phyloP scores from a whole-genome alignment of 352 stramenopile genomes.

The Aphanomyces euteiches region DNA sequence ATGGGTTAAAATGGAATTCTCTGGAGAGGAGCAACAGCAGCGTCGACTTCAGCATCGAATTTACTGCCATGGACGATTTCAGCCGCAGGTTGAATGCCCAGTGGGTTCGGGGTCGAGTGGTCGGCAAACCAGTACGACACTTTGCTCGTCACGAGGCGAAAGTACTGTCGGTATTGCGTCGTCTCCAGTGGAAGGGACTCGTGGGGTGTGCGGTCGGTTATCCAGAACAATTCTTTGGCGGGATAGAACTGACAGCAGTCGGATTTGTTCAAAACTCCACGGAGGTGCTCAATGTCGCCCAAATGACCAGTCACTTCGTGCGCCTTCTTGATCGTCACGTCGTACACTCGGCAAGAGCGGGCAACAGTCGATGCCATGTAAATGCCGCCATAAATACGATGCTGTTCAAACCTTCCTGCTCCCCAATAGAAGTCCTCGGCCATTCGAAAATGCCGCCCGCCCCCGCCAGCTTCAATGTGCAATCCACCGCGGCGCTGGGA shows the following conservation, averaged over 20 bases:
- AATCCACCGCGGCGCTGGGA: conserved; percentile 29
- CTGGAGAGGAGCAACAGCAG: not conserved
- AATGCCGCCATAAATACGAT: conserved; percentile 30
- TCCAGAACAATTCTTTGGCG: conserved; percentile 33
- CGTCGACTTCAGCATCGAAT: conserved; percentile 8
- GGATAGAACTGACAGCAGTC: not conserved
- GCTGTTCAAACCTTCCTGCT: not conserved
- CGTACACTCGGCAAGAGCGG: conserved; percentile 23
- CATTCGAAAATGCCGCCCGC: not conserved
- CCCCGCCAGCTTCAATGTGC: conserved; percentile 31
- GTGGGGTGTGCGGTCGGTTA: conserved; percentile 33
- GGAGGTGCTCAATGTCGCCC: conserved; percentile 26
- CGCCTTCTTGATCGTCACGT: not conserved
- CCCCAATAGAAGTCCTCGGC: conserved; percentile 28
- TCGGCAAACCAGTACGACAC: conserved; percentile 35
- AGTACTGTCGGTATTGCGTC: conserved; percentile 31
- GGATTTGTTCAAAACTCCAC: conserved; percentile 19
- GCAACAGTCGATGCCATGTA: conserved; percentile 34
- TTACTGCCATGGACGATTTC: conserved; percentile 30
- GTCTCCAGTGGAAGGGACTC: conserved; percentile 21
- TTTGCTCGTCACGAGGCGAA: conserved; percentile 31
- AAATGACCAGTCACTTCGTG: conserved; percentile 23
- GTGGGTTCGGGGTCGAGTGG: conserved; percentile 32
- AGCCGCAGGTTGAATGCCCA: conserved; percentile 29
- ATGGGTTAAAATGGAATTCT: no score